A percentile compares a stretch with the other conserved stretches of the same genome.
phyloP scores from a whole-genome alignment of 139 green algal genomes.

The Chlamydomonas urium region DNA sequence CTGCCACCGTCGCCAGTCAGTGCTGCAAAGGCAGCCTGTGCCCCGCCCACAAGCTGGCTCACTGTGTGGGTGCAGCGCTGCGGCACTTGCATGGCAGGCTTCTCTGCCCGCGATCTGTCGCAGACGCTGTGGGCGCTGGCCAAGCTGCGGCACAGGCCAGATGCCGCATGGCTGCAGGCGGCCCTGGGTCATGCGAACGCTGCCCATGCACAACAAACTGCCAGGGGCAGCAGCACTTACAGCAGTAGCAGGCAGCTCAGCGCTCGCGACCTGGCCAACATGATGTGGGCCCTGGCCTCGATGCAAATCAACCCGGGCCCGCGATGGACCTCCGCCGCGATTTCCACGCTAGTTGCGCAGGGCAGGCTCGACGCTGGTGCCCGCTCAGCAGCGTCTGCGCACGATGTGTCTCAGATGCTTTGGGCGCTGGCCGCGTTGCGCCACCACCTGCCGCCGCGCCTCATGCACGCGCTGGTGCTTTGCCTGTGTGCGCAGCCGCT shows the following conservation, averaged over 20 bases:
- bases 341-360: too few species aligned
- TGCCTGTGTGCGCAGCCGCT: not conserved
- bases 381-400: too few species aligned
- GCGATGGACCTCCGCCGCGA: too few species aligned
- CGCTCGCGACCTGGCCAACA: conserved; percentile 1
- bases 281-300: not conserved
- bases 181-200: not conserved
- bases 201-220: too few species aligned
- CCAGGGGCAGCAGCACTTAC: too few species aligned
- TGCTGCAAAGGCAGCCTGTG: too few species aligned
- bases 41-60: too few species aligned
- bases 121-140: conserved; percentile 8
- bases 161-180: not conserved
- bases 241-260: not conserved
- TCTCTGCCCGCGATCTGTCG: not conserved
- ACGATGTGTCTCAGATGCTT: not conserved
- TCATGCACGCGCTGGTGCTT: not conserved
- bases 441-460: not conserved
- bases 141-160: not conserved
- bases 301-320: not conserved
- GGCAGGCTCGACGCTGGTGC: too few species aligned
- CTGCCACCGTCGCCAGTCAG: not conserved
- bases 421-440: not conserved
- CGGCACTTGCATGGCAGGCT: not conserved
- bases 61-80: not conserved